phyloP scores from a whole-genome alignment of 2,329 filamentous ascomycete genomes.

The Scorias spongiosa region DNA sequence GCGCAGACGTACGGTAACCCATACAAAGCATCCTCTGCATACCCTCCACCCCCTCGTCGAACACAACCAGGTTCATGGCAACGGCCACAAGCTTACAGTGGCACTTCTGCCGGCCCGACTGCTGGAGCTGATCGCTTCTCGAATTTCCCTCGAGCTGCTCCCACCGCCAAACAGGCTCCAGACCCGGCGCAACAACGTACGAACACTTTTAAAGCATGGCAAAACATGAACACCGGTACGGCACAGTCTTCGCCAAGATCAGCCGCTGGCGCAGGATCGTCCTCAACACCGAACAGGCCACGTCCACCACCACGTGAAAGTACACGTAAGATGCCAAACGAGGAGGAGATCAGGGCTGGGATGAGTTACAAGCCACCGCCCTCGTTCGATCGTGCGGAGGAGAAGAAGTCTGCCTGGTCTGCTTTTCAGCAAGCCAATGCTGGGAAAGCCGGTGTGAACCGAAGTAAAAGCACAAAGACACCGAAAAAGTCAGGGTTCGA shows the following conservation, averaged over 20 bases:
- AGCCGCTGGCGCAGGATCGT: slow-evolving; percentile 4
- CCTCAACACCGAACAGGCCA: slow-evolving; percentile 7
- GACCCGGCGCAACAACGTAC: slow-evolving; percentile 25
- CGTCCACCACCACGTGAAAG: slow-evolving; percentile 19
- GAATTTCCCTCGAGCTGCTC: slow-evolving; percentile 22
- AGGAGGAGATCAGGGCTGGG: slow-evolving; percentile 22
- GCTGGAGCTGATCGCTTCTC: slow-evolving; percentile 30
- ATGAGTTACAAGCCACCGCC: slow-evolving; percentile 16
- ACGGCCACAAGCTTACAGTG: slow-evolving; percentile 11
- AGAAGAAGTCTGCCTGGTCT: slow-evolving; percentile 23
- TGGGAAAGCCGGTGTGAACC: slow-evolving; percentile 20
- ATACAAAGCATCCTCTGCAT: slow-evolving; percentile 24
- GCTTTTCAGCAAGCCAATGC: slow-evolving; percentile 13
- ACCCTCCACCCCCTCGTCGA: slow-evolving; percentile 29
- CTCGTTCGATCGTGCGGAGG: slow-evolving; percentile 6
- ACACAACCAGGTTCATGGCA: slow-evolving; percentile 24
- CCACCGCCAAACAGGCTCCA: slow-evolving; percentile 3
- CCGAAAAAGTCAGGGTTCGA: slow-evolving; percentile 43
- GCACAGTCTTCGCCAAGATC: slow-evolving; percentile 11
- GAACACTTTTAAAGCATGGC: slow-evolving; percentile 34
- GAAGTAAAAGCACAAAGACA: slow-evolving; percentile 22
- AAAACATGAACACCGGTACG: slow-evolving; percentile 31
- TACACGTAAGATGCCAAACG: slow-evolving; percentile 15
- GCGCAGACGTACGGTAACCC: slow-evolving; percentile 21
- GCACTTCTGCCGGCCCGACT: slow-evolving; percentile 11